Base-by-base conservation (phyloP, 2,329 filamentous ascomycete species). In the Drechslerella stenobrocha region DNA sequence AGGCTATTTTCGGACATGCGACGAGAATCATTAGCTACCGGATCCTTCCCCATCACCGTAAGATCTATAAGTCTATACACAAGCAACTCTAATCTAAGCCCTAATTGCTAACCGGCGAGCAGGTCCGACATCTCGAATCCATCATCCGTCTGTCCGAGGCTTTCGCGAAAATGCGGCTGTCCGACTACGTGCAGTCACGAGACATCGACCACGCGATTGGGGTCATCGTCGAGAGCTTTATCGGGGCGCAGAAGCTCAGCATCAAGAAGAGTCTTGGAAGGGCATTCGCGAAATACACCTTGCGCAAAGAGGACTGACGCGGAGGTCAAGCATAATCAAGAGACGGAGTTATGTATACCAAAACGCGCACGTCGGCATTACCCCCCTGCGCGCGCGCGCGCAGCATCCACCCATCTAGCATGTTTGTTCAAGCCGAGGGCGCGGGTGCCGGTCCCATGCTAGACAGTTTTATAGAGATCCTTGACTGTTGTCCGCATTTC, bases 191-290 rank as follows among this genome's bases (percentile, higher is more conserved):
- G 77, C 87, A 87, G 3, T 79, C 88, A 1, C 84, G 88, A 65
- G 93, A 98, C 75, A 96, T 98, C 73, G 93, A 98, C 77, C 89
- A 93, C 42, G 93, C 93, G 61, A 98, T 98, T 74, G 90, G 91
- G 11, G 93, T 98, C 4, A 95, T 93, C 0, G 89, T 98, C 1
- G 91, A 97, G 72, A 95, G 89, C 58, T 98, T 98, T 75, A 89
- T 98, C 42, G 89, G 88, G 69, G 95, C 89, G 73, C 93, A 98
- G 77, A 98, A 98, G 80, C 85, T 97, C 74, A 95, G 89, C 79
- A 93, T 89, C 79, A 98, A 97, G 83, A 96, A 96, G 81, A 90
- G 93, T 13, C 82, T 98, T 44, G 88, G 90, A 0, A 83, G 93
- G 65, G 90, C 93, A 2, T 98, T 98, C 79, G 90, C 93, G 74